These are phyloP conservation scores for Quercus berberidifolia DNA, from an alignment of 306 rosid species.

Conservation along the genomic window DNA sequence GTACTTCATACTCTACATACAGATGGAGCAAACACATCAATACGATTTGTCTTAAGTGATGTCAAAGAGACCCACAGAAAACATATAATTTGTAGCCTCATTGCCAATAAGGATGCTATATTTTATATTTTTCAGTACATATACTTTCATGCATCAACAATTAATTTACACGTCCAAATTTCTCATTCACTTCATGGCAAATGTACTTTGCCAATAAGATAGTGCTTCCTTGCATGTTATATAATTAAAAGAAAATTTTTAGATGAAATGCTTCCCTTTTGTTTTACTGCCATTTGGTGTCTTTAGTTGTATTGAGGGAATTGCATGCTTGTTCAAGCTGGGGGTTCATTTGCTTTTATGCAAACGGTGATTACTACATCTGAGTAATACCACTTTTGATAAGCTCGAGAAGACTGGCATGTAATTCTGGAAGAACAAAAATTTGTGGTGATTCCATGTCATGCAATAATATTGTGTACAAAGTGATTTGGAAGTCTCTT, in stretches of 20 bases:
- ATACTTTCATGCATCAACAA: neutral
- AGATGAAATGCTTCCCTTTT: neutral
- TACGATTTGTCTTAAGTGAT: neutral
- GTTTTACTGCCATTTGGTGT: neutral
- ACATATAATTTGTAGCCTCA: neutral
- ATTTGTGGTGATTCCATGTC: neutral
- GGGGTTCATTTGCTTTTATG: neutral
- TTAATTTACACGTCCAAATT: neutral
- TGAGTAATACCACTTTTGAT: neutral
- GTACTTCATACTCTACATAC: neutral
- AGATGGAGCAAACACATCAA: neutral
- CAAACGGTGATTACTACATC: neutral
- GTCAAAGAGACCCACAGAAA: neutral
- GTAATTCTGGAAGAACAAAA: neutral
- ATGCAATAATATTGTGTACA: neutral
- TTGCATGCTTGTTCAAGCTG: constrained; percentile 2
- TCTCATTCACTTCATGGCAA: neutral
- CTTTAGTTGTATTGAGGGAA: constrained; percentile 3
- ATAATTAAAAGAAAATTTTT: neutral
- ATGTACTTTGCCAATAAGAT: neutral
- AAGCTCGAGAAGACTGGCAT: too few species aligned
- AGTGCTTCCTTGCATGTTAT: neutral
- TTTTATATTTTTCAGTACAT: neutral
- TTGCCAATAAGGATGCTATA: neutral
- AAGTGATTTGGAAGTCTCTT: neutral